A percentile compares a stretch with the other conserved stretches of the same genome.
Evolutionary conservation across 345 rosid species (phyloP).

Genomic region (Pistacia vera): DNA sequence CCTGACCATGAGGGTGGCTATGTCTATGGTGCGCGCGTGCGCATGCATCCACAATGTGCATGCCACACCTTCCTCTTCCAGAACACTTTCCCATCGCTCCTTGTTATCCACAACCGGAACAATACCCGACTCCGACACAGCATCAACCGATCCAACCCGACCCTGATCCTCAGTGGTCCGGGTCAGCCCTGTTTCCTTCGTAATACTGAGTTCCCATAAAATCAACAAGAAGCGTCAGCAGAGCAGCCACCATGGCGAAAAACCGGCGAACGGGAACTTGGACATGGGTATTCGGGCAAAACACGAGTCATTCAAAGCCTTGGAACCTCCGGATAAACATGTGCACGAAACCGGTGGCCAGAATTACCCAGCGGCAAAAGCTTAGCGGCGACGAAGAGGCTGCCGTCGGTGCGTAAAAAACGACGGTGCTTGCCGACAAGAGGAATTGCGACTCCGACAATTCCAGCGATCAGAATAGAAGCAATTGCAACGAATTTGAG

Average conservation of each 20-base stretch:
- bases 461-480: constrained; percentile 68
- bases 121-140: constrained; percentile 47
- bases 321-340: constrained; percentile 73
- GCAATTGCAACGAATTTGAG: constrained; percentile 78
- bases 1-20: constrained; percentile 59
- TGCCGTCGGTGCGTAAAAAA: constrained; percentile 59
- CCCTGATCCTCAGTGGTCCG: constrained; percentile 41
- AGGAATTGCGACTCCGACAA: constrained; percentile 69
- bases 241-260: constrained; percentile 81
- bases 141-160: constrained; percentile 40
- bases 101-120: constrained; percentile 34
- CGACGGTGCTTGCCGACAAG: constrained; percentile 67
- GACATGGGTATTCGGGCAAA: constrained; percentile 71
- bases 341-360: constrained; percentile 95
- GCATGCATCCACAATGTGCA: constrained; percentile 92
- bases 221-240: constrained; percentile 76
- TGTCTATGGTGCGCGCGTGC: constrained; percentile 87
- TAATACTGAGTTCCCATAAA: constrained; percentile 88
- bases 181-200: constrained; percentile 69
- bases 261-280: constrained; percentile 82
- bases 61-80: constrained; percentile 83
- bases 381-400: constrained; percentile 78
- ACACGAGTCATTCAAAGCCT: constrained; percentile 66
- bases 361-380: constrained; percentile 95
- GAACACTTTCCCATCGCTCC: constrained; percentile 52